These are phyloP conservation scores for Cyphellophora europaea DNA, from an alignment of 2,329 filamentous ascomycete genomes.

Conservation along the genomic window DNA sequence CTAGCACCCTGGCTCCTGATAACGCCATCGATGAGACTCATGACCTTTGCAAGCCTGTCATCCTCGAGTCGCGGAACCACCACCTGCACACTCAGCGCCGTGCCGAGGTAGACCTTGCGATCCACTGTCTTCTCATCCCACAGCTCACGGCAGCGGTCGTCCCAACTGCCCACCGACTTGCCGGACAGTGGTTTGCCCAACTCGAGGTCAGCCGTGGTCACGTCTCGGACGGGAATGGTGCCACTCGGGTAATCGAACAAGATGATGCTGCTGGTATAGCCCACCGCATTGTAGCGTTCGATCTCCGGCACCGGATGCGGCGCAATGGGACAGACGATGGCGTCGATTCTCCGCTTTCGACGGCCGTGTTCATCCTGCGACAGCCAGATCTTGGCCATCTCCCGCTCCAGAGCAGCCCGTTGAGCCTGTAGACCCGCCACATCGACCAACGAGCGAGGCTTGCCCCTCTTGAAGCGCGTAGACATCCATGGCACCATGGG, in stretches of 20 bases:
- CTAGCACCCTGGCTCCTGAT: too few relatives aligned
- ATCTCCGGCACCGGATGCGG: slow-evolving; percentile 54
- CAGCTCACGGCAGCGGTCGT: slow-evolving; percentile 49
- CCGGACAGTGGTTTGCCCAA: slow-evolving; percentile 34
- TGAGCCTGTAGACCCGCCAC: slow-evolving; percentile 45
- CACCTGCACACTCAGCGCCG: slow-evolving; percentile 48
- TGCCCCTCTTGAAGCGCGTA: slow-evolving; percentile 40
- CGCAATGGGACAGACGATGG: slow-evolving; percentile 54
- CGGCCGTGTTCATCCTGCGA: slow-evolving; percentile 19
- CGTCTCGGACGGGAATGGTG: slow-evolving; percentile 43
- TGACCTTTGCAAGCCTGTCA: slow-evolving; percentile 42
- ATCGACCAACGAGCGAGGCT: slow-evolving; percentile 37
- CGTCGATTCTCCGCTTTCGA: slow-evolving; percentile 42
- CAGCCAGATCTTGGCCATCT: slow-evolving; percentile 49
- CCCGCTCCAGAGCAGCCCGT: slow-evolving; percentile 42
- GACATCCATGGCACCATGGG: slow-evolving; percentile 53
- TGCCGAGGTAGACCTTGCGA: slow-evolving; percentile 44
- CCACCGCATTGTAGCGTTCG: slow-evolving; percentile 53
- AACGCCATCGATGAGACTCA: slow-evolving; percentile 44
- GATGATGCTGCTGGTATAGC: slow-evolving; percentile 54
- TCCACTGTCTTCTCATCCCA: slow-evolving; percentile 46
- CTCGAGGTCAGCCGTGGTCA: slow-evolving; percentile 41
- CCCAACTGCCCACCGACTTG: slow-evolving; percentile 44
- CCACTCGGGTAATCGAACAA: slow-evolving; percentile 55
- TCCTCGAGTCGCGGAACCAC: slow-evolving; percentile 47